Base-by-base conservation (phyloP, 805 yeast species). In the Candida incommunis region DNA sequence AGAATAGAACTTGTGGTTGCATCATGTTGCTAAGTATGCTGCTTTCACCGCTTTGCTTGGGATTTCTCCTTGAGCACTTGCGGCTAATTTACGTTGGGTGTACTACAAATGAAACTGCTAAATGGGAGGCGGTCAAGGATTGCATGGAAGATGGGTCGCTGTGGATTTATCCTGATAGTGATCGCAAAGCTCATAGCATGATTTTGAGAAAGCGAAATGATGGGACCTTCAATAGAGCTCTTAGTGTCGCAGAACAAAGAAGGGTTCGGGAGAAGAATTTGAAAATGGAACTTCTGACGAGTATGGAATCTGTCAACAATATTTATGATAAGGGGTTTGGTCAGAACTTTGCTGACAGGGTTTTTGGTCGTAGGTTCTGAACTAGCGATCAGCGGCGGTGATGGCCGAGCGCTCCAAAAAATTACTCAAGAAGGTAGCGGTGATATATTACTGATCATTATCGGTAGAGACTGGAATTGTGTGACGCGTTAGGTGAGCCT, bases 21-120 rank as follows among this genome's bases (percentile, higher is more conserved):
- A 56, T 80, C 26, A 56, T 65, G 18, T 51, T 76, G 20, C 54
- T 79, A 40, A 65, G 75, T n/a, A 57, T 61, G 1, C 45, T 68
- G 15, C 67, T 77, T 46, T 60, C 67, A 2, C 47, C 71, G 1
- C 60, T 77, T n/a, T 63, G 71, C 22, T 48, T 60, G 11, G 66
- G 71, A 42, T 76, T 76, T 51, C 46, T 67, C 1, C 56, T 51
- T 23, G 58, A 68, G 47, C 83, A 79, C 51, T 34, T 76, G 22
- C 55, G 68, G 25, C 68, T 74, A 50, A 63, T 82, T 2, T 70
- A 68, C 50, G 67, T 72, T 37, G 94, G 94, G 0, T 78, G 78
- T 58, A 82, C 92, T 11, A 80, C 88, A 3, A 81, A 80, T 54
- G 94, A 83, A 59, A 64, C 73, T 16, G 76, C 68, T 43, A 83